Evolutionary conservation across 106 monocot species (phyloP).

Genomic region (Dendrobium catenatum): DNA sequence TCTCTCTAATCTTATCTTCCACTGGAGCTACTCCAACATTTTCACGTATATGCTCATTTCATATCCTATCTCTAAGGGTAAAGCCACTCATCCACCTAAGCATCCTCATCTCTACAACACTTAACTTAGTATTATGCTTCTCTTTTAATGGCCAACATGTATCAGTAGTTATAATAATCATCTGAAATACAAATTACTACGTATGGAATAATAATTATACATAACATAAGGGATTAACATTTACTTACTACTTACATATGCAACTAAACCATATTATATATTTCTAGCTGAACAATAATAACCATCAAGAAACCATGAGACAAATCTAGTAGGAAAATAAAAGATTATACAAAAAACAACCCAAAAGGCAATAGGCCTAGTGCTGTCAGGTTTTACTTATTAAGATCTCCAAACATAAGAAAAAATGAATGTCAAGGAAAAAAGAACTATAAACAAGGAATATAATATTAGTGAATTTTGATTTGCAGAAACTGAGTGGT

Average conservation of each 20-base stretch:
- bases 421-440: not conserved
- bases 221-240: not conserved
- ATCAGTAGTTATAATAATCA: not conserved
- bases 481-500: not conserved
- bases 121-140: no score
- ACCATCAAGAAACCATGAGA: slow-evolving; percentile 1
- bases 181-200: not conserved
- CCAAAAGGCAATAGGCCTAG: not conserved
- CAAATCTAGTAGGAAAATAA: not conserved
- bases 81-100: no score
- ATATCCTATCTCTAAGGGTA: no score
- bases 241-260: not conserved
- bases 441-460: not conserved
- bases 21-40: no score
- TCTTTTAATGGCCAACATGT: no score
- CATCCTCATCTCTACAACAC: no score
- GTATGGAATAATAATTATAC: no score
- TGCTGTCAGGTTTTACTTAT: slow-evolving; percentile 1
- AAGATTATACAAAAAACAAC: not conserved
- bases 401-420: not conserved
- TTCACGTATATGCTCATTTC: no score
- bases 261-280: not conserved
- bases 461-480: not conserved
- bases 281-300: not conserved
- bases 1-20: no score